Evolutionary conservation across 192 early-diverging fungal species (phyloP), one percentile per base, ranked within the genome.

Genomic region (Linnemannia hyalina): DNA sequence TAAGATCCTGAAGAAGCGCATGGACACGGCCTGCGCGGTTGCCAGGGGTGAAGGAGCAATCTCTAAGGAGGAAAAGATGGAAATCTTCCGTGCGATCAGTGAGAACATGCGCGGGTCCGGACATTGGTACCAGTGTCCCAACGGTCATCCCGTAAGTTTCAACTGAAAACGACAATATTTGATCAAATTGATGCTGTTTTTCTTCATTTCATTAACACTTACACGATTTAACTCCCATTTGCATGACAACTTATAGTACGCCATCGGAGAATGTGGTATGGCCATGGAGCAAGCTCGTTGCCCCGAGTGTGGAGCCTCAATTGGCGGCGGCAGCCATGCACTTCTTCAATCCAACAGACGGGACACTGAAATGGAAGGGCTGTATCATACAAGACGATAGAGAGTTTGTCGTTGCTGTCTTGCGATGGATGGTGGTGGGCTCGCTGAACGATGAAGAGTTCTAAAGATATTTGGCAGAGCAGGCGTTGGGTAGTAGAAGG

Each of bases 81-180:
- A 80, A 29, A 52, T 91, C 0, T 87, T 89, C 70, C 68, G 73
- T 0, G 91, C 87, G 0, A 74, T 91, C 74, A 35, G 41, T 0
- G 52, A 46, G 22, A 74, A 78, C 1, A n/a, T 89, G 13, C 11
- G 63, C 0, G 88, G 75, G 41, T 47, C 73, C 0, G 90, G 90
- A n/a, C 90, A 89, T 68, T 91, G 91, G 91, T 91, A 88, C 46
- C 73, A 54, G 0, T 91, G 90, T 73, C 85, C 81, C 3, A 91
- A 91, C 57, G 87, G 87, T 3, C 90, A 91, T 44, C 20, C 81
- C 3, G 87, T 88, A 88, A 88, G 82, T 73, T 38, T 11, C 9
- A 52, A 6, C 23, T 63, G 40, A 26, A 10, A 13, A 20, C 49
- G 42, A 6, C 11, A 65, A 2, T 65, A 2, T 70, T 23, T 47